phyloP scores from a whole-genome alignment of 495 filamentous ascomycete genomes.

The Haplographium delicatum region DNA sequence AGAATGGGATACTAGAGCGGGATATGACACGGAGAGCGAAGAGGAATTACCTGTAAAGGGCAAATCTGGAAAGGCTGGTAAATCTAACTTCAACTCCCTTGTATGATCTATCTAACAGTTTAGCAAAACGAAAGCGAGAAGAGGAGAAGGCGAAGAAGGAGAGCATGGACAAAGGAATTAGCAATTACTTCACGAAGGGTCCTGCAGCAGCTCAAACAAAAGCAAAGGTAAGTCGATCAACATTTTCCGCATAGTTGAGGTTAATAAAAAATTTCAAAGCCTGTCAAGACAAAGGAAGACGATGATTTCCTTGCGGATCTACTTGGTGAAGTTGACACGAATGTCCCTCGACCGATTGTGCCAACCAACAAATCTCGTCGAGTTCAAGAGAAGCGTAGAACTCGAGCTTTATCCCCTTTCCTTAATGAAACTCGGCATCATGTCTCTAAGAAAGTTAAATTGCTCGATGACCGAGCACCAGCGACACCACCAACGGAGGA shows the following conservation, averaged over 20 bases:
- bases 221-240: constrained; percentile 59
- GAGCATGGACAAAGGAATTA: constrained; percentile 84
- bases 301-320: constrained; percentile 79
- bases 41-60: constrained; percentile 58
- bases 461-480: constrained; percentile 33
- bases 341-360: constrained; percentile 54
- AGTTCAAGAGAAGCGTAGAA: constrained; percentile 68
- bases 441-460: constrained; percentile 44
- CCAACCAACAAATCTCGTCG: constrained; percentile 60
- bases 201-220: constrained; percentile 61
- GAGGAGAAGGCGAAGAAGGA: constrained; percentile 83
- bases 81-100: constrained; percentile 17
- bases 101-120: constrained; percentile 3
- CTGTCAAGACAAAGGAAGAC: constrained; percentile 72
- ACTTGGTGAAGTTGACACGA: constrained; percentile 83
- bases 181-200: constrained; percentile 85
- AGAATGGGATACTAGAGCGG: constrained; percentile 77
- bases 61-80: constrained; percentile 51
- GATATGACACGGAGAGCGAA: constrained; percentile 68
- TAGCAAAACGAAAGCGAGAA: constrained; percentile 82
- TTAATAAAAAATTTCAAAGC: constrained; percentile 27
- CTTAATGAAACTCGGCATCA: constrained; percentile 40
- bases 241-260: neutral
- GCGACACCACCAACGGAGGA: constrained; percentile 42
- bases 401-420: constrained; percentile 73